These are phyloP conservation scores for Colletotrichum theobromicola DNA, from an alignment of 2,329 filamentous ascomycete species.

Conservation along the genomic window DNA sequence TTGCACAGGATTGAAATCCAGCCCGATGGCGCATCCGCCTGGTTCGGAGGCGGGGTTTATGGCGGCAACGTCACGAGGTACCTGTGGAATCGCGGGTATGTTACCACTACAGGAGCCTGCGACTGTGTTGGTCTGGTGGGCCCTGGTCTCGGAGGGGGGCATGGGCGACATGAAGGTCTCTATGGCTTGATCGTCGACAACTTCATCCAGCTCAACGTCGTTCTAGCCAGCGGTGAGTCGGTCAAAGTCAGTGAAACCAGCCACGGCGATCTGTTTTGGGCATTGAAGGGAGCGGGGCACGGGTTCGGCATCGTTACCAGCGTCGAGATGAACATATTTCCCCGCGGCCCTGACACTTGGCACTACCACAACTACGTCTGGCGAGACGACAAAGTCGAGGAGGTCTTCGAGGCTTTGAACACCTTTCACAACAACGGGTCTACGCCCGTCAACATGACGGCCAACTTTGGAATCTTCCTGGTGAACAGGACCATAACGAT, in stretches of 20 bases:
- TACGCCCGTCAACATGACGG: constrained; percentile 16
- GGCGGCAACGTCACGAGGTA: neutral
- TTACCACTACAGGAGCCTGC: constrained; percentile 49
- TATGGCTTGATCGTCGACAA: constrained; percentile 60
- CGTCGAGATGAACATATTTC: constrained; percentile 41
- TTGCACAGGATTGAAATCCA: constrained; percentile 18
- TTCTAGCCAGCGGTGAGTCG: constrained; percentile 52
- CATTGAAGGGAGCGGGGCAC: neutral
- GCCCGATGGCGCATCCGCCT: neutral
- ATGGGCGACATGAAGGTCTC: constrained; percentile 57
- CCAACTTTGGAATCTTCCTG: constrained; percentile 17
- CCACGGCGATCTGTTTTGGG: neutral
- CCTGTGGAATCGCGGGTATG: constrained; percentile 18
- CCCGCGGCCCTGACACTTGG: constrained; percentile 24
- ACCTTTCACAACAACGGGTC: constrained; percentile 22
- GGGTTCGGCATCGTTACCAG: constrained; percentile 45
- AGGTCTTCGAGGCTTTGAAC: constrained; percentile 26
- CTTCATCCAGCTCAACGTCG: constrained; percentile 53
- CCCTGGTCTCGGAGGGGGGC: constrained; percentile 61
- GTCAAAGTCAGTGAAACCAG: constrained; percentile 35
- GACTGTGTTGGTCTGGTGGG: constrained; percentile 55
- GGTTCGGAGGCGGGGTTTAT: neutral
- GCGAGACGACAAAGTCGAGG: constrained; percentile 23
- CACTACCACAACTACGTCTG: constrained; percentile 28
- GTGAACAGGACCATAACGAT: constrained; percentile 17